Base-by-base conservation (phyloP, 2,329 filamentous ascomycete species). In the Dryadomyces sulphureus region DNA sequence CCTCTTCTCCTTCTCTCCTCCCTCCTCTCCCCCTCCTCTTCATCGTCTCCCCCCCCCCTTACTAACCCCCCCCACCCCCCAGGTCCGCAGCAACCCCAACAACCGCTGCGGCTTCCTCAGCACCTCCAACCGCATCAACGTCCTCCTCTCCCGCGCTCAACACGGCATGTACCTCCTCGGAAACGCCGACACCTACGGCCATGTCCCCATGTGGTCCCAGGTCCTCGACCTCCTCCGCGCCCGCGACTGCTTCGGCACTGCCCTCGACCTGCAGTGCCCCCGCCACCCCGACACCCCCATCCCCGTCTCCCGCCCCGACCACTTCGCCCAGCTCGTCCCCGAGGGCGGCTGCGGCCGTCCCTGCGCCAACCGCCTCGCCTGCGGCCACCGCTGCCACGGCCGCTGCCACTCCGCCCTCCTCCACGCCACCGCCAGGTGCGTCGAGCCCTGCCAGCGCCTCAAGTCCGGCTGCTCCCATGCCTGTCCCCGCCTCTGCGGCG, bases 91-190 rank as follows among this genome's bases (percentile, higher is more conserved):
- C 56, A 88, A 88, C 50, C 48, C 54, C 0, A 55, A 56, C 0
- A 71, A 74, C 0, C 77, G 86, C 1, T 83, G 87, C 25, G 83
- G 84, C 0, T 88, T 88, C 56, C 77, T 88, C 67, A 56, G 64
- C 0, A 66, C 78, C 0, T 74, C 75, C 0, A 73, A 88, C 52
- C 67, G 84, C 1, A 57, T 87, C 0, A 86, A 86, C 17, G 83
- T 88, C 0, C 60, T 88, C 2, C 59, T 85, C 1, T 82, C 81
- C 0, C 65, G 84, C 48, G 81, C 83, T 0, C 68, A 80, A 1
- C 64, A 82, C 45, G 72, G 66, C 0, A 57, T 88, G 14, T 72
- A 86, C n/a, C 65, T 89, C 52, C 72, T 87, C 38, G 81, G 83
- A 0, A 85, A 85, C 54, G 69, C 76, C 46, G 61, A 73, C 0